A percentile compares a stretch with the other conserved stretches of the same genome.
Evolutionary conservation across 192 early-diverging fungal genomes (phyloP).

Genomic region (Cladochytrium replicatum): DNA sequence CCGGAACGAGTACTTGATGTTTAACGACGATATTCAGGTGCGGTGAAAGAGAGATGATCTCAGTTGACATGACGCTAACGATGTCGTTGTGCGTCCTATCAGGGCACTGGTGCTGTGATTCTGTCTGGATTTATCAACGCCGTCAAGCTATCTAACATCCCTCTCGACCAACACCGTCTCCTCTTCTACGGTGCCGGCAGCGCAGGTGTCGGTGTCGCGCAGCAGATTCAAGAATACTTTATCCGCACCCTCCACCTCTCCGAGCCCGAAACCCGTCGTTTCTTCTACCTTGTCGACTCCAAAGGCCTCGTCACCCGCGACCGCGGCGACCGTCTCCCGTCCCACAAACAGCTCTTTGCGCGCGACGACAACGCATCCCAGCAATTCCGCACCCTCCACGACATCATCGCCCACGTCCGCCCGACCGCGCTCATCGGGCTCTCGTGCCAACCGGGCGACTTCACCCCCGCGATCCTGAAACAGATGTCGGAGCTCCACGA

Average conservation of each 20-base stretch:
- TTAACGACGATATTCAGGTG: conserved; percentile 76
- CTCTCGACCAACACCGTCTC: conserved; percentile 59
- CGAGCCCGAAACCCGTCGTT: conserved; percentile 52
- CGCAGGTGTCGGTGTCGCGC: conserved; percentile 77
- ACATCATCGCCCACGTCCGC: conserved; percentile 66
- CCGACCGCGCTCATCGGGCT: conserved; percentile 76
- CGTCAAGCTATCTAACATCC: conserved; percentile 48
- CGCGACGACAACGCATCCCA: conserved; percentile 62
- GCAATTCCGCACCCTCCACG: conserved; percentile 55
- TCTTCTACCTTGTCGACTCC: conserved; percentile 74
- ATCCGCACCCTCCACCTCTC: conserved; percentile 56
- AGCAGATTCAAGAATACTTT: conserved; percentile 74
- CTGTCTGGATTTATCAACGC: conserved; percentile 82
- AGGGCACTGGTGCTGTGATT: conserved; percentile 76
- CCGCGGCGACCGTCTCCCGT: conserved; percentile 67
- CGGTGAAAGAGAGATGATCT: background rate
- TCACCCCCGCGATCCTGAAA: conserved; percentile 49
- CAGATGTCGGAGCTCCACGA: conserved; percentile 62
- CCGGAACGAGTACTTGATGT: conserved; percentile 60
- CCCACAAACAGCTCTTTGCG: conserved; percentile 77
- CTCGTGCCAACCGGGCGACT: conserved; percentile 60
- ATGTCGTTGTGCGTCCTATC: too few species aligned
- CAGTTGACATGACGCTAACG: background rate
- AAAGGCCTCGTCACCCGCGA: conserved; percentile 74
- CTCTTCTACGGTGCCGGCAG: conserved; percentile 81